Evolutionary conservation across 176 grass and related monocot species (phyloP).

Genomic region (Eragrostis nindensis): DNA sequence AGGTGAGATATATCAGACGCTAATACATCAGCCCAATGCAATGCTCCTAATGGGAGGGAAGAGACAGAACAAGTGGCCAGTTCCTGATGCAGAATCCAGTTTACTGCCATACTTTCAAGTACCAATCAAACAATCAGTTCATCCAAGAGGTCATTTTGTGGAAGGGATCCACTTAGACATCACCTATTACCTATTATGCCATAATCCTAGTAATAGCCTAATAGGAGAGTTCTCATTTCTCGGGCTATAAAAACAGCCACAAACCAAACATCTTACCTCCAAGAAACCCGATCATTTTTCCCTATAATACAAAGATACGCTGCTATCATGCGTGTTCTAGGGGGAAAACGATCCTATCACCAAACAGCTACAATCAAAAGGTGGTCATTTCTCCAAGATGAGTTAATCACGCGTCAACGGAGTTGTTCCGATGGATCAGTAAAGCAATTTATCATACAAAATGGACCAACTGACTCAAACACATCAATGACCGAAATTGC

Average conservation of each 20-base stretch:
- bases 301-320: too few species aligned
- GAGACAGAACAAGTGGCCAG: background rate
- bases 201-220: background rate
- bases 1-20: background rate
- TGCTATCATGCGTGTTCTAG: too few species aligned
- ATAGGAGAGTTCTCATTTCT: too few species aligned
- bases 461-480: background rate
- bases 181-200: background rate
- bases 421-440: background rate
- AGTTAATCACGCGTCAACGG: background rate
- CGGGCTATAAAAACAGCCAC: background rate
- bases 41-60: slow-evolving; percentile 1
- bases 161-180: background rate
- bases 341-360: too few species aligned
- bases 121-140: background rate
- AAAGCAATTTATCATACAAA: background rate
- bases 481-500: slow-evolving; percentile 20
- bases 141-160: background rate
- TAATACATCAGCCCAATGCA: background rate
- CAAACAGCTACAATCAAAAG: background rate
- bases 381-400: background rate
- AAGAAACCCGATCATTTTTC: background rate
- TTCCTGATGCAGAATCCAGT: background rate
- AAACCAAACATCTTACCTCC: background rate
- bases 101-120: background rate